Evolutionary conservation across 2,329 filamentous ascomycete species (phyloP).

Genomic region (Periconia macrospinosa): DNA sequence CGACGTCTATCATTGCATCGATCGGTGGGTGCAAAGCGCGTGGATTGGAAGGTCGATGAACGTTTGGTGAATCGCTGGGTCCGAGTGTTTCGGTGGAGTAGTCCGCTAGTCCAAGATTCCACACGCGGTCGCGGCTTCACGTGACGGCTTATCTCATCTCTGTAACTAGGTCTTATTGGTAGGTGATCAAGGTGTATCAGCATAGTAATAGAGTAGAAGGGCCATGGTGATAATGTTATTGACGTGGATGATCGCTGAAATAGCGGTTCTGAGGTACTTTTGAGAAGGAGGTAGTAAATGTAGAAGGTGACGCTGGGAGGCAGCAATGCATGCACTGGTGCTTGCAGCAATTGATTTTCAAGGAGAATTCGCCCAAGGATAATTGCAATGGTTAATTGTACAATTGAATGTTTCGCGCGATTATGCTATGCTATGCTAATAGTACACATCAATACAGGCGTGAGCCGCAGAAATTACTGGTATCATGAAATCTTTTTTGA

Average conservation of each 20-base stretch:
- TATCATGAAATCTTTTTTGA: background rate
- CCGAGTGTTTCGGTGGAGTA: background rate
- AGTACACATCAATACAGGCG: background rate
- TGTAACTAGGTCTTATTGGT: background rate
- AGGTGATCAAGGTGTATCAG: background rate
- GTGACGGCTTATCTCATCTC: constrained; percentile 7
- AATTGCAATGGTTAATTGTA: background rate
- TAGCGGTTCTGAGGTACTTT: no score
- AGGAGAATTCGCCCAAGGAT: background rate
- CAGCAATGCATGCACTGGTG: no score
- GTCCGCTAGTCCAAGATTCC: background rate
- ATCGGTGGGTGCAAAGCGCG: background rate
- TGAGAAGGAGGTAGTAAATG: no score
- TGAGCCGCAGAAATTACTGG: background rate
- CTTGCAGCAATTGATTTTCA: no score
- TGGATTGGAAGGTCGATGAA: background rate
- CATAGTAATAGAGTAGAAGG: no score
- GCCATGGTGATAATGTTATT: no score
- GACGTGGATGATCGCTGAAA: no score
- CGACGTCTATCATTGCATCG: constrained; percentile 63
- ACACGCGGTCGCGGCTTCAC: constrained; percentile 2
- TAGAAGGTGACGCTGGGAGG: no score
- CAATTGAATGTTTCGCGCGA: background rate
- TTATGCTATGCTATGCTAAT: background rate
- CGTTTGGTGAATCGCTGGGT: background rate